A percentile compares a stretch with the other conserved stretches of the same genome.
Evolutionary conservation across 768 basidiomycete species (phyloP).

Genomic region (Auricularia heimuer): DNA sequence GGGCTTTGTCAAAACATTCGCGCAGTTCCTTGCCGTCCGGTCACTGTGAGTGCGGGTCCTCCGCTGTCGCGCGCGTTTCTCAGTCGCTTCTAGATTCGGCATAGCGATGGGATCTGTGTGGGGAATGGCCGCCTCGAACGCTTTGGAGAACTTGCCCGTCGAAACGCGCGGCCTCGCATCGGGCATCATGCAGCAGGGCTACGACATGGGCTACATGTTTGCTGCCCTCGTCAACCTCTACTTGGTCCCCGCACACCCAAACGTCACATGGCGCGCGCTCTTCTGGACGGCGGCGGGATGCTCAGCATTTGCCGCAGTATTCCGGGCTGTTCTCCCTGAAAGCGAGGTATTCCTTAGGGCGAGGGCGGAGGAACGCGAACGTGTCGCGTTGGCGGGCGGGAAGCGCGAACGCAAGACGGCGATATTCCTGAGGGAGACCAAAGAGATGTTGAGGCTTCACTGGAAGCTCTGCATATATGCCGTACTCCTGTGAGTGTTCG

Average conservation of each 20-base stretch:
- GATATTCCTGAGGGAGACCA: slow-evolving; percentile 63
- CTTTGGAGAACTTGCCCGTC: slow-evolving; percentile 82
- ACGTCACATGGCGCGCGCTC: slow-evolving; percentile 57
- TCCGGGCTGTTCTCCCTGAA: slow-evolving; percentile 68
- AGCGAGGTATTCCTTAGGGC: slow-evolving; percentile 63
- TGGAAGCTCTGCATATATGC: slow-evolving; percentile 82
- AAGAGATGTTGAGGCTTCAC: slow-evolving; percentile 68
- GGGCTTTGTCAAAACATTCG: slow-evolving; percentile 70
- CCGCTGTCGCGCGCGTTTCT: slow-evolving; percentile 13
- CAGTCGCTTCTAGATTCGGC: slow-evolving; percentile 8
- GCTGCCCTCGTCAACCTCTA: slow-evolving; percentile 75
- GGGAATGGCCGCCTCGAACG: slow-evolving; percentile 73
- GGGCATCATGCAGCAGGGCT: slow-evolving; percentile 83
- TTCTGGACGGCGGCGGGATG: slow-evolving; percentile 77
- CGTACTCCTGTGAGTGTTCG: slow-evolving; percentile 52
- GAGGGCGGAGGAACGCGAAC: slow-evolving; percentile 29
- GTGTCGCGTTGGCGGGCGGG: slow-evolving; percentile 26
- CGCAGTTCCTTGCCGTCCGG: slow-evolving; percentile 71
- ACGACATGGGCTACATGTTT: slow-evolving; percentile 77
- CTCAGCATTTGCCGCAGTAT: slow-evolving; percentile 53
- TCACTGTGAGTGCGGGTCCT: slow-evolving; percentile 53
- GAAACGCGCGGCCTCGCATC: slow-evolving; percentile 77
- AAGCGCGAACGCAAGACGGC: slow-evolving; percentile 40
- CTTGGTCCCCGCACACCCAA: slow-evolving; percentile 36
- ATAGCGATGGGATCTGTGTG: slow-evolving; percentile 86